Conservation (phyloP, 2,329 filamentous ascomycete genomes). For the Fusarium brachygibbosum region DNA sequence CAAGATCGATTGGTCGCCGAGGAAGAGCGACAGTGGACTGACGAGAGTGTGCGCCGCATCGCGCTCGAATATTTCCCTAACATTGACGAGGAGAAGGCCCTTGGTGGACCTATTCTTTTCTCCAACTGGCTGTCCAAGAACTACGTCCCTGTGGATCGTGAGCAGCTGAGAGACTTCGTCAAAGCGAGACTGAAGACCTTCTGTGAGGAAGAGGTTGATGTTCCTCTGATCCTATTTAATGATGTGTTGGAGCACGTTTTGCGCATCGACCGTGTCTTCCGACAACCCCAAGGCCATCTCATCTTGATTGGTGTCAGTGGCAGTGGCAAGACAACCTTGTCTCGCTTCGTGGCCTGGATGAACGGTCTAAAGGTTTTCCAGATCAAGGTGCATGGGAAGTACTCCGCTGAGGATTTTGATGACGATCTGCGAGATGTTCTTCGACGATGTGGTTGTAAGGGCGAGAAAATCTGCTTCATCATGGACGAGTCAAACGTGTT, state of each 20-base stretch:
- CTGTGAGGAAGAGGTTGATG: slow-evolving; percentile 99
- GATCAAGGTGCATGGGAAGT: slow-evolving; percentile 99
- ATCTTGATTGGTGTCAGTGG: slow-evolving; percentile 99
- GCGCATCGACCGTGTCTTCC: slow-evolving; percentile 97
- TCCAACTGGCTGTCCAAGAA: slow-evolving; percentile 99
- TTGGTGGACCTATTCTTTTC: slow-evolving; percentile 94
- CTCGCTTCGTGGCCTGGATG: slow-evolving; percentile 99
- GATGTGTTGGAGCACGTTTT: slow-evolving; percentile 98
- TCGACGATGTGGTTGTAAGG: slow-evolving; percentile 93
- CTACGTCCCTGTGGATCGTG: slow-evolving; percentile 95
- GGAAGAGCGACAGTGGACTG: slow-evolving; percentile 95
- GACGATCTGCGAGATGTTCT: slow-evolving; percentile 96
- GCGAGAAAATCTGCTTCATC: slow-evolving; percentile 99
- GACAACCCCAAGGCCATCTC: slow-evolving; percentile 96
- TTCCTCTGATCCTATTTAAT: slow-evolving; percentile 98
- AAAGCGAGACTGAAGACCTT: slow-evolving; percentile 97
- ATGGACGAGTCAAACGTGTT: slow-evolving; percentile 99
- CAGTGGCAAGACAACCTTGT: slow-evolving; percentile 97
- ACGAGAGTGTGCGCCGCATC: slow-evolving; percentile 86
- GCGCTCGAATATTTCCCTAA: slow-evolving; percentile 93
- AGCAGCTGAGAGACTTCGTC: slow-evolving; percentile 95
- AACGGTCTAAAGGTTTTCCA: slow-evolving; percentile 99
- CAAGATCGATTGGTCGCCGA: slow-evolving; percentile 96
- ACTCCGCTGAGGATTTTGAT: slow-evolving; percentile 98
- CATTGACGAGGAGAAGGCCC: slow-evolving; percentile 89